Conservation (phyloP, 192 early-diverging fungal species). For the Backusella liffmaniae region DNA sequence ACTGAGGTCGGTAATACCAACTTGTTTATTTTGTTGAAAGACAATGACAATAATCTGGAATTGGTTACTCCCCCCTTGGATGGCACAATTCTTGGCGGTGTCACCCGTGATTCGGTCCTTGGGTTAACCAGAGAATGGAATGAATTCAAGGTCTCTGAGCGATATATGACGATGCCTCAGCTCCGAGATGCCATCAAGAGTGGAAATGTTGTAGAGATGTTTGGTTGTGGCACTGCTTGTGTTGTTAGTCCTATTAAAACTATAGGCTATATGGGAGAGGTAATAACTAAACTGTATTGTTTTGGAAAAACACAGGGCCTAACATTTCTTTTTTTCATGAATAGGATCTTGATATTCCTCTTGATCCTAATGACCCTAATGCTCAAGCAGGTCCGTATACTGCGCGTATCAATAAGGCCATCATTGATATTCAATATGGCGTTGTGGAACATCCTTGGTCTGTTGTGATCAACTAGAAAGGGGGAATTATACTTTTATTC, state of each 20-base stretch:
- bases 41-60: slow-evolving; percentile 78
- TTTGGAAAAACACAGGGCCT: background rate
- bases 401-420: slow-evolving; percentile 75
- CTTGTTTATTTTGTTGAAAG: slow-evolving; percentile 87
- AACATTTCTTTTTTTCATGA: background rate
- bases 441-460: slow-evolving; percentile 84
- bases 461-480: slow-evolving; percentile 66
- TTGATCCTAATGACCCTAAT: slow-evolving; percentile 76
- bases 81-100: slow-evolving; percentile 94
- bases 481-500: background rate
- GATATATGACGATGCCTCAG: slow-evolving; percentile 78
- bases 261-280: slow-evolving; percentile 71
- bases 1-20: slow-evolving; percentile 99
- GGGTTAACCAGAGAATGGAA: slow-evolving; percentile 74
- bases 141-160: slow-evolving; percentile 87
- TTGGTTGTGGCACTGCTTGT: slow-evolving; percentile 94
- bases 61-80: slow-evolving; percentile 90
- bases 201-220: slow-evolving; percentile 85
- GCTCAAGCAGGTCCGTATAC: slow-evolving; percentile 86
- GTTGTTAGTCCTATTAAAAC: slow-evolving; percentile 92
- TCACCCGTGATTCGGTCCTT: slow-evolving; percentile 93
- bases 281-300: background rate
- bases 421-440: slow-evolving; percentile 95
- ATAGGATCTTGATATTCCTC: slow-evolving; percentile 76
- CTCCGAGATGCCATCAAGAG: slow-evolving; percentile 74